A percentile compares a stretch with the other conserved stretches of the same genome.
Conservation (phyloP, 495 filamentous ascomycete genomes). For the Platismatia glauca region DNA sequence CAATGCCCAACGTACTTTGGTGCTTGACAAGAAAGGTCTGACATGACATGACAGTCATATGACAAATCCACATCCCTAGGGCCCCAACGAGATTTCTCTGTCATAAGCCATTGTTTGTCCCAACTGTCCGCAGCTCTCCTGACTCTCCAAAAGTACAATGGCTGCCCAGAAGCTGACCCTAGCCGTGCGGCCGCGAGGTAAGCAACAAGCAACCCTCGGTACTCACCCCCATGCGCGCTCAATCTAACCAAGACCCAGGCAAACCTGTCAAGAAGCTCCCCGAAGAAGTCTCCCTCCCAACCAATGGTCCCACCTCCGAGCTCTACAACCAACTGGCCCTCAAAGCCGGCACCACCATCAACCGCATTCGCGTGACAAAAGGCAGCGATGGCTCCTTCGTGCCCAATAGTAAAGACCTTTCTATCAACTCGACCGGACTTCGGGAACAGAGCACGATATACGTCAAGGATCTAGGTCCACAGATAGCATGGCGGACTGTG, state of each 20-base stretch:
- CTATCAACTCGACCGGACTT: conserved; percentile 55
- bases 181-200: conserved; percentile 24
- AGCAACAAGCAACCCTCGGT: background rate
- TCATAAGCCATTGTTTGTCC: background rate
- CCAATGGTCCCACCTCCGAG: conserved; percentile 53
- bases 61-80: no score
- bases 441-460: conserved; percentile 61
- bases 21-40: no score
- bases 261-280: conserved; percentile 67
- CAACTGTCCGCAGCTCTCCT: background rate
- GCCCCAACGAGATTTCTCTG: no score
- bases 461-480: conserved; percentile 84
- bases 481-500: conserved; percentile 89
- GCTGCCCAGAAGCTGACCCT: conserved; percentile 18
- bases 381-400: conserved; percentile 59
- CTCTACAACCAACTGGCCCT: conserved; percentile 50
- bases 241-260: conserved; percentile 26
- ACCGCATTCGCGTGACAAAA: conserved; percentile 63
- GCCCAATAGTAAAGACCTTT: conserved; percentile 58
- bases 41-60: no score
- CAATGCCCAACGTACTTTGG: background rate
- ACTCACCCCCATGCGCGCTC: background rate
- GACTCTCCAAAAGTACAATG: background rate
- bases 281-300: conserved; percentile 50
- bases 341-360: conserved; percentile 44